phyloP scores from a whole-genome alignment of 805 yeast species.

The Candida pseudofarinosa region DNA sequence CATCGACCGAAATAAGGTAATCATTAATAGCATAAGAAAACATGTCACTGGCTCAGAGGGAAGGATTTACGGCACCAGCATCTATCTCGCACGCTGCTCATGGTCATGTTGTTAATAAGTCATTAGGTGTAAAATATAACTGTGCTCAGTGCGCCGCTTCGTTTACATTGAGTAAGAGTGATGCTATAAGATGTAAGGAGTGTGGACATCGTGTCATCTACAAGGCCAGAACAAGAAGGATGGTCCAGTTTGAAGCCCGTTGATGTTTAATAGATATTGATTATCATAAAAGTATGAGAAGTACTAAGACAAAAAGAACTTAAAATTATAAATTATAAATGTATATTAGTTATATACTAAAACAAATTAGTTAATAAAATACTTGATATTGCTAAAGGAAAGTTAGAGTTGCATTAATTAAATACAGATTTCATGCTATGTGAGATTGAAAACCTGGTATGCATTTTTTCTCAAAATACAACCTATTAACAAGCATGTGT shows the following conservation, averaged over 20 bases:
- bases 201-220: slow-evolving; percentile 97
- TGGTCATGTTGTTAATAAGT: slow-evolving; percentile 61
- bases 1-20: neutral
- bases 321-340: slow-evolving; percentile 1
- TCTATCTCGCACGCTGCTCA: slow-evolving; percentile 75
- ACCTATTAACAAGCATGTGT: neutral
- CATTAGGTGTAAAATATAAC: slow-evolving; percentile 85
- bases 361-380: neutral
- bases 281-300: neutral
- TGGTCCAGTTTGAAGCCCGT: slow-evolving; percentile 59
- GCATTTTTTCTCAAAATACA: neutral
- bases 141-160: slow-evolving; percentile 96
- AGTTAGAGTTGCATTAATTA: neutral
- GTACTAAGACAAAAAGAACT: neutral
- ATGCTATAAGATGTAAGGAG: slow-evolving; percentile 96
- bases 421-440: neutral
- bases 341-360: slow-evolving; percentile 2
- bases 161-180: slow-evolving; percentile 83
- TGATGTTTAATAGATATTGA: slow-evolving; percentile 11
- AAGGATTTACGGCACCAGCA: slow-evolving; percentile 82
- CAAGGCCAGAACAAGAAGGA: slow-evolving; percentile 96
- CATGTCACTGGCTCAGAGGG: slow-evolving; percentile 60
- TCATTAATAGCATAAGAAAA: neutral
- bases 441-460: neutral
- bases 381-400: neutral